Evolutionary conservation across 345 rosid species (phyloP).

Genomic region (Hirschfeldia incana): DNA sequence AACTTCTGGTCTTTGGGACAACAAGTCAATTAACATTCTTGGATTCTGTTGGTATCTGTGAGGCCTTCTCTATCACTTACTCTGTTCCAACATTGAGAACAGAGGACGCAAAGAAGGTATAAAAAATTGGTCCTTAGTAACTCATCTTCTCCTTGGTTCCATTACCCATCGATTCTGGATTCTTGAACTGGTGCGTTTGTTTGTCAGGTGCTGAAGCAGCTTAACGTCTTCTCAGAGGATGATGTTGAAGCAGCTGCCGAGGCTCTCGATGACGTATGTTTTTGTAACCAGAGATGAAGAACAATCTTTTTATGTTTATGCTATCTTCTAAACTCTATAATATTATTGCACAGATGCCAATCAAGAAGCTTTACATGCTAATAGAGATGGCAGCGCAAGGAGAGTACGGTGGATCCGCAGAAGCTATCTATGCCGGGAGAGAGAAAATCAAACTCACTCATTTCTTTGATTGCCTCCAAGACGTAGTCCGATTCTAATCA

Average conservation of each 20-base stretch:
- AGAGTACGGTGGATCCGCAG: conserved; percentile 73
- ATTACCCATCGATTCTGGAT: neutral
- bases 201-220: conserved; percentile 63
- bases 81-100: conserved; percentile 71
- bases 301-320: neutral
- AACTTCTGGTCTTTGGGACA: conserved; percentile 91
- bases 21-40: conserved; percentile 85
- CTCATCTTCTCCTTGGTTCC: neutral
- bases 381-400: conserved; percentile 98
- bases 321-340: neutral
- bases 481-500: conserved; percentile 55
- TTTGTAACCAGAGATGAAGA: neutral
- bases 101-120: conserved; percentile 81
- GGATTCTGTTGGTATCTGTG: conserved; percentile 73
- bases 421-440: conserved; percentile 68
- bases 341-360: conserved; percentile 36
- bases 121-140: conserved; percentile 10
- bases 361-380: conserved; percentile 86
- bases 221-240: conserved; percentile 71
- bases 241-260: conserved; percentile 74
- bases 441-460: conserved; percentile 71
- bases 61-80: conserved; percentile 77
- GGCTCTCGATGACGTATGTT: conserved; percentile 80
- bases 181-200: neutral
- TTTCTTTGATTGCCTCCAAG: conserved; percentile 83